Base-by-base conservation (phyloP, 106 monocot genomes). In the Dioscorea dumetorum region DNA sequence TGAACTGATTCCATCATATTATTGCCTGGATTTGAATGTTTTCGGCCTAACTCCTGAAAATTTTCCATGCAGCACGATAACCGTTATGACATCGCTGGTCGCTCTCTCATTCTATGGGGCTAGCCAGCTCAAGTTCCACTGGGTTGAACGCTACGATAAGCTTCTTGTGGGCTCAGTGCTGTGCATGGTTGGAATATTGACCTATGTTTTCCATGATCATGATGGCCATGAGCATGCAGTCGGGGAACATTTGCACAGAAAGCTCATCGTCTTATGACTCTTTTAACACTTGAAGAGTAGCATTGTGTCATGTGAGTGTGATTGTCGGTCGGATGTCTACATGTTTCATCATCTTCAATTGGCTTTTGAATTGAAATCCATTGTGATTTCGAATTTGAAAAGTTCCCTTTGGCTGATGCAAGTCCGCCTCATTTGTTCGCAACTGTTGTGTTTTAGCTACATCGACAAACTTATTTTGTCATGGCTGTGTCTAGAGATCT, bases 121-220 rank as follows among this genome's bases (percentile, higher is more conserved):
- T 0, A 90, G 85, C 72, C 85, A 82, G 70, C 57, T 90, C 57
- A 85, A 85, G 68, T 85, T 90, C 33, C 89, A 85, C 69, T 90
- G 89, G 89, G 85, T 90, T 50, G 89, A 90, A 57, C 89, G 85
- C 70, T 63, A 90, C 50, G 89, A 90, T 59, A 90, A 90, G 79
- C 82, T 90, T 71, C 89, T 90, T 16, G 89, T 90, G 13, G 89
- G 89, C 48, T 80, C 82, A 4, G 89, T 90, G 48, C 61, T 90
- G 72, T 85, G 89, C 71, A 50, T 80, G 53, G 89, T 90, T 60
- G 89, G 89, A 48, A 65, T 90, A 51, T 61, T 90, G 54, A 90
- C 89, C 4, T 79, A 70, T 21, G 14, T 85, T 61, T 90, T 90
- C 74, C 89, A 90, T 66, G 66, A 90, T 65, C 89, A 90, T 33